phyloP scores from a whole-genome alignment of 2,329 filamentous ascomycete genomes.

The Thyridium curvatum region DNA sequence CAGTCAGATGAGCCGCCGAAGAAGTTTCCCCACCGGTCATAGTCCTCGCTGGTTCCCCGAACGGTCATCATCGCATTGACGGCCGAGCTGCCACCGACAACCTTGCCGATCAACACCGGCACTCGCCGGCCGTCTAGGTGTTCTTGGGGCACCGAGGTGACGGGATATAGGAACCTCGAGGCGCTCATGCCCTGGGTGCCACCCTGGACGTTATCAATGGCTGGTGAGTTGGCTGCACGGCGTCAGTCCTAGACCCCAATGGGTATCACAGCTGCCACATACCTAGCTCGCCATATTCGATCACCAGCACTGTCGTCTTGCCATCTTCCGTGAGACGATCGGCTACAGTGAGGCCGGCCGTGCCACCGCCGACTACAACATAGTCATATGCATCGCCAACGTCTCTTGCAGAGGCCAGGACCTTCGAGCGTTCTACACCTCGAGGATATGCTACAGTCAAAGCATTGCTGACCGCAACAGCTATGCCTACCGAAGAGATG shows the following conservation, averaged over 20 bases:
- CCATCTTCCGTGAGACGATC: slow-evolving; percentile 14
- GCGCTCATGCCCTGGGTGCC: slow-evolving; percentile 10
- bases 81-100: slow-evolving; percentile 29
- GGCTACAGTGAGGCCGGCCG: slow-evolving; percentile 13
- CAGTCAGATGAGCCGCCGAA: slow-evolving; percentile 14
- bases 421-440: neutral
- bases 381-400: slow-evolving; percentile 11
- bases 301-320: slow-evolving; percentile 11
- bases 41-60: slow-evolving; percentile 22
- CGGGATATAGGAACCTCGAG: slow-evolving; percentile 13
- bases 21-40: slow-evolving; percentile 26
- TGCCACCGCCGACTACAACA: slow-evolving; percentile 14
- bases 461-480: too few relatives aligned
- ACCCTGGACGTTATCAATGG: slow-evolving; percentile 10
- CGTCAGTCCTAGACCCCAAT: neutral
- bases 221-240: slow-evolving; percentile 10
- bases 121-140: slow-evolving; percentile 16
- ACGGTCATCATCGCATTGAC: slow-evolving; percentile 28
- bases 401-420: neutral
- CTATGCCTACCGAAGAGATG: too few relatives aligned
- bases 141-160: slow-evolving; percentile 19
- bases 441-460: neutral
- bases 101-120: slow-evolving; percentile 14
- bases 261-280: neutral
- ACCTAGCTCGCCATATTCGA: slow-evolving; percentile 13